Conservation (phyloP, 2,329 filamentous ascomycete genomes). For the Colletotrichum gigasporum region DNA sequence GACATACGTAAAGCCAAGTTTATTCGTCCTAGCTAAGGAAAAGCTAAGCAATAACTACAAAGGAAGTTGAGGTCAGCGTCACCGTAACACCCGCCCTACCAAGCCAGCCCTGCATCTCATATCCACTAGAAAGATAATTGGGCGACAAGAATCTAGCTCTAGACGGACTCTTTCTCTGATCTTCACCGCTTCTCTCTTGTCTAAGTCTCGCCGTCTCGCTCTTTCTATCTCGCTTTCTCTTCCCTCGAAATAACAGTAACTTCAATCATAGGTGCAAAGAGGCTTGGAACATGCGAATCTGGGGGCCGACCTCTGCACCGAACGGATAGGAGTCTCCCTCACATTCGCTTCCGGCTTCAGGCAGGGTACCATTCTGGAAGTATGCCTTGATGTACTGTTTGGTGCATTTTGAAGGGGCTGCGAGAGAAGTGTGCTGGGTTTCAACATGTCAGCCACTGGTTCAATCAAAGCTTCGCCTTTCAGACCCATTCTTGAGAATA, state of each 20-base stretch:
- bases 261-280: not conserved
- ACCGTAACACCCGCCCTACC: too few relatives aligned
- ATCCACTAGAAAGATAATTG: too few relatives aligned
- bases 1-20: too few relatives aligned
- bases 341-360: slow-evolving; percentile 54
- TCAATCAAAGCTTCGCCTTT: not conserved
- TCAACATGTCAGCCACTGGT: not conserved
- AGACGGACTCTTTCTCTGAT: too few relatives aligned
- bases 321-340: slow-evolving; percentile 56
- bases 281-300: not conserved
- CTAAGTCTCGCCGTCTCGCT: too few relatives aligned
- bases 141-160: not conserved
- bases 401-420: slow-evolving; percentile 55
- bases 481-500: not conserved
- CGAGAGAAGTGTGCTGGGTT: slow-evolving; percentile 57
- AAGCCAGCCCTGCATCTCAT: too few relatives aligned
- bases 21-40: too few relatives aligned
- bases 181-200: too few relatives aligned
- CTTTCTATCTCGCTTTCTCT: not conserved
- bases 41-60: too few relatives aligned
- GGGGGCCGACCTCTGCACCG: slow-evolving; percentile 8
- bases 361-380: slow-evolving; percentile 57
- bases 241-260: not conserved
- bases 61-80: too few relatives aligned
- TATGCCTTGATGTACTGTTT: slow-evolving; percentile 51